Evolutionary conservation across 2,329 filamentous ascomycete species (phyloP).

Genomic region (Helotiales sp.): DNA sequence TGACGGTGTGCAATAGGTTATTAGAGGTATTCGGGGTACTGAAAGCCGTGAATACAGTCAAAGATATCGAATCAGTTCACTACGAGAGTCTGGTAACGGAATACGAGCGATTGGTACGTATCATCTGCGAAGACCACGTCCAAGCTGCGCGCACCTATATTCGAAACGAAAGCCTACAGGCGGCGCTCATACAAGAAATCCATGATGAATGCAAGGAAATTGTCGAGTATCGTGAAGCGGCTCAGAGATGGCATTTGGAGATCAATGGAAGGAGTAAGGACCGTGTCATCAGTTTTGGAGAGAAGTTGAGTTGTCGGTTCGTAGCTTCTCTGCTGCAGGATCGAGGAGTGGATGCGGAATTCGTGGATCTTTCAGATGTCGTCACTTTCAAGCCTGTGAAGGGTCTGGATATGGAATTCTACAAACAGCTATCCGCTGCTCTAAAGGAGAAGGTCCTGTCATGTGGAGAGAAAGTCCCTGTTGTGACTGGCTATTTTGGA

Average conservation of each 20-base stretch:
- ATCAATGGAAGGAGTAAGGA: conserved; percentile 81
- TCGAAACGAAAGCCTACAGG: conserved; percentile 58
- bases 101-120: conserved; percentile 76
- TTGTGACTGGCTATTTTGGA: conserved; percentile 94
- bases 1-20: conserved; percentile 43
- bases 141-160: conserved; percentile 70
- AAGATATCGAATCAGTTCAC: conserved; percentile 58
- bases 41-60: conserved; percentile 57
- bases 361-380: conserved; percentile 85
- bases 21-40: conserved; percentile 65
- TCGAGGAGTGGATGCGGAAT: conserved; percentile 81
- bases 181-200: conserved; percentile 68
- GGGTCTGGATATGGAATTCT: conserved; percentile 71
- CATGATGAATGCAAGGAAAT: conserved; percentile 81
- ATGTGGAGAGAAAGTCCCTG: conserved; percentile 72
- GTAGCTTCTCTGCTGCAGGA: conserved; percentile 87
- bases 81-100: conserved; percentile 58
- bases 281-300: conserved; percentile 90
- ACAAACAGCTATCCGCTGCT: conserved; percentile 64
- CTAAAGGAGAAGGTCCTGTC: conserved; percentile 68
- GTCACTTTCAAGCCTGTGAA: conserved; percentile 68
- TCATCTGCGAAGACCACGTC: conserved; percentile 83
- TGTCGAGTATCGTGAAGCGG: conserved; percentile 71
- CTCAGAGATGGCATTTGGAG: conserved; percentile 71
- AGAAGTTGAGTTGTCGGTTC: conserved; percentile 92